phyloP scores from a whole-genome alignment of 2,329 filamentous ascomycete genomes.

The Diaporthe australafricana region DNA sequence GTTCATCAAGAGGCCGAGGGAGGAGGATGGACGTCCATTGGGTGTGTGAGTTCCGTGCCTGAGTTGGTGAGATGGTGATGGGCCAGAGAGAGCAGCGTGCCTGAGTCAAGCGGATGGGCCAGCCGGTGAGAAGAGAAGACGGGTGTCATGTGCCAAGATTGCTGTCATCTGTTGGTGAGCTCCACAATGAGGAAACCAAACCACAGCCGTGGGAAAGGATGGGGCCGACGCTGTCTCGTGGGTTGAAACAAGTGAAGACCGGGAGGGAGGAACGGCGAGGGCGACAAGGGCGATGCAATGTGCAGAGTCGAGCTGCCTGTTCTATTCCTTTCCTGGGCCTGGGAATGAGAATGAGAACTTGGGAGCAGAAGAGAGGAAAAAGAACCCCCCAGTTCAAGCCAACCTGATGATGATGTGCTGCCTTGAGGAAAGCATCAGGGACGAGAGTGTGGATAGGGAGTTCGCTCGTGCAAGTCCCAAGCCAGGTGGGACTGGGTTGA shows the following conservation, averaged over 20 bases:
- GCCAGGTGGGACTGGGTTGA: not conserved
- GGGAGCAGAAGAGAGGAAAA: not conserved
- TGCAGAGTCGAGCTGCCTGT: not conserved
- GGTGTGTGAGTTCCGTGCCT: not conserved
- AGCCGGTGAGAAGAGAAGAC: conserved; percentile 14
- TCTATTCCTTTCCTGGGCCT: too few relatives aligned
- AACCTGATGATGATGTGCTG: conserved; percentile 1
- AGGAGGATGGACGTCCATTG: not conserved
- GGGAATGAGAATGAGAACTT: too few relatives aligned
- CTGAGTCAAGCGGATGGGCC: conserved; percentile 26
- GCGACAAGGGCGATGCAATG: not conserved
- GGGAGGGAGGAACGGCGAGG: not conserved
- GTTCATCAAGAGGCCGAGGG: not conserved
- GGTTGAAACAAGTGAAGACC: not conserved
- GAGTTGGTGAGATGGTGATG: conserved; percentile 3
- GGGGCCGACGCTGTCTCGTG: conserved; percentile 6
- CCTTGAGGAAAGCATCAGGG: not conserved
- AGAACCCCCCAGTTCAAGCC: not conserved
- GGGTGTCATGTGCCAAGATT: conserved; percentile 17
- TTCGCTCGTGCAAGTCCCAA: too few relatives aligned
- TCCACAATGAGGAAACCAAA: conserved; percentile 8
- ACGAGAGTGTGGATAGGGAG: not conserved
- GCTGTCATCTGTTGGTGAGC: conserved; percentile 22
- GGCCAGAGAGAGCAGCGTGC: not conserved
- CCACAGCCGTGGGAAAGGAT: conserved; percentile 13